Evolutionary conservation across 306 rosid genomes (phyloP).

Genomic region (Cucumis melo): DNA sequence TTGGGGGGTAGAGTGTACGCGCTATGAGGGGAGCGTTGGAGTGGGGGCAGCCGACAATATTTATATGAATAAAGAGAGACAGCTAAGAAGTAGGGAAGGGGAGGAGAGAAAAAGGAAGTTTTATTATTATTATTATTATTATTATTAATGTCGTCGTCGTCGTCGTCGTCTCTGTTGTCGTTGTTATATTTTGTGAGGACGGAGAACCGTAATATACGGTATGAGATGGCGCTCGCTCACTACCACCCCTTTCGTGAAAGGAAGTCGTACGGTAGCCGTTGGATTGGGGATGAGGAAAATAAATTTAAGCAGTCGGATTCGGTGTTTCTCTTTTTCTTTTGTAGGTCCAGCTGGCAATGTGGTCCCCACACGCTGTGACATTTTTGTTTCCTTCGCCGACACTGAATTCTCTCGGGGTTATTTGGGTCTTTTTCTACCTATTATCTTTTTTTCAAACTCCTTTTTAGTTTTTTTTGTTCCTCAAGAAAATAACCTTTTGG

Average conservation of each 20-base stretch:
- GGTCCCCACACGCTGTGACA: neutral
- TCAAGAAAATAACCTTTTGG: too few relatives aligned
- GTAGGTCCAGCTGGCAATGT: neutral
- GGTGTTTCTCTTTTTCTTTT: neutral
- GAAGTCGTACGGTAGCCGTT: neutral
- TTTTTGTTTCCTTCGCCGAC: constrained; percentile 2
- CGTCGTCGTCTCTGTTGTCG: too few relatives aligned
- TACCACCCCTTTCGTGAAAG: neutral
- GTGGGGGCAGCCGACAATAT: neutral
- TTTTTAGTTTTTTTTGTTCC: too few relatives aligned
- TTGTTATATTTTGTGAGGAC: neutral
- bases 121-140: neutral
- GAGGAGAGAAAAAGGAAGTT: neutral
- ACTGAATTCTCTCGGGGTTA: neutral
- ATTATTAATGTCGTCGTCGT: too few relatives aligned
- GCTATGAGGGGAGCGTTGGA: neutral
- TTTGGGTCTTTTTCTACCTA: too few relatives aligned
- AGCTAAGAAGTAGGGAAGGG: neutral
- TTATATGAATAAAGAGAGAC: neutral
- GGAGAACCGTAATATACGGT: neutral
- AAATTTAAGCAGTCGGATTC: neutral
- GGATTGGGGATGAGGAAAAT: neutral
- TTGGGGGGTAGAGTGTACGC: neutral
- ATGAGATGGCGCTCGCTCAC: neutral
- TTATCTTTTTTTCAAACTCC: too few relatives aligned